Evolutionary conservation across 2,329 filamentous ascomycete genomes (phyloP), one percentile per base, ranked within the genome.

Genomic region (Cladophialophora bantiana): DNA sequence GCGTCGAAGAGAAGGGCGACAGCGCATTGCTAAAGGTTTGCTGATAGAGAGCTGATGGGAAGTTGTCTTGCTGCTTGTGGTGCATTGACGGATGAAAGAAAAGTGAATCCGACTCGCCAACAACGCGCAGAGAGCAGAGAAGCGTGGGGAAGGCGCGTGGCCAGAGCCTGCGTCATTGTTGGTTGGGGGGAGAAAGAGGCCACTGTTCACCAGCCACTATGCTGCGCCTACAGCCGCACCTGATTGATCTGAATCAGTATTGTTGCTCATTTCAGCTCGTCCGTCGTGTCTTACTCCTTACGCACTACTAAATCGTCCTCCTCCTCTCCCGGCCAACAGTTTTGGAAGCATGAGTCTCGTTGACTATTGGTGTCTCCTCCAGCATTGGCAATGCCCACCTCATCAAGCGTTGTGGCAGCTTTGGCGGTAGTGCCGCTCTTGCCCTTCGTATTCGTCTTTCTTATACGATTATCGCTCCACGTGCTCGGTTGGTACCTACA

Each of bases 321-420:
- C 38, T 59, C 31, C 35, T 40, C 42, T 42, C 31, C n/a, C 34
- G 42, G 32, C 59, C 59, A 59, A 57, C 59, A 52, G 34, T 45
- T n/a, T 48, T 40, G 59, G 52, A 68, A 68, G 59, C 18, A 68
- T 68, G 67, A 57, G n/a, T 57, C 32, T 66, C 56, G 56, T 57
- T 55, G 63, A 52, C 55, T 53, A 45, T 36, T 32, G 38, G 26
- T 12, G 56, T 35, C n/a, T 55, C 18, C 26, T 34, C 7, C 65
- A 64, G 61, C 57, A 58, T 69, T 73, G 70, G 70, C 59, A 60
- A 73, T 73, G 70, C 66, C 64, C 40, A 52, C 67, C 45, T 69
- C 66, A 45, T 69, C 67, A 40, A 60, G 38, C 38, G 26, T 70
- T 10, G 54, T 68, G 53, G 67, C 67, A 36, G 13, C 68, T 45